These are phyloP conservation scores for Clarireedia sp. DNA, from an alignment of 2,329 filamentous ascomycete species.

Conservation along the genomic window DNA sequence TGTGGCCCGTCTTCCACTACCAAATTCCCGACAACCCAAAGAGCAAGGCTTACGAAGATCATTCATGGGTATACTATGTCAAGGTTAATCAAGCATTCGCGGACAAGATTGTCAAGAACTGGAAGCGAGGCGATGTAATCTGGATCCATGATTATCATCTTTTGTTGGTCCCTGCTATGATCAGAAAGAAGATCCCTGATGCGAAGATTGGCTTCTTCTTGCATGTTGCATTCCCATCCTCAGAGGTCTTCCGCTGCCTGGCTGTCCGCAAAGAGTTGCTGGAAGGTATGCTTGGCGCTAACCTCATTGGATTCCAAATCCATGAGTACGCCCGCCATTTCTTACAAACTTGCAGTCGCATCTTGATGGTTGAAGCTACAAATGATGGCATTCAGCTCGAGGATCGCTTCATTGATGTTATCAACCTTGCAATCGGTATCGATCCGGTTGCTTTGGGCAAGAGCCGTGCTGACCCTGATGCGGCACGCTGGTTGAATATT, in stretches of 20 bases:
- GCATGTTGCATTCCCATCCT: constrained; percentile 91
- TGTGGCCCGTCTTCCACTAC: constrained; percentile 98
- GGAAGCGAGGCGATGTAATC: constrained; percentile 86
- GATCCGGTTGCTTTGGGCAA: constrained; percentile 68
- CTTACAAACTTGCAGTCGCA: constrained; percentile 85
- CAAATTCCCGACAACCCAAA: constrained; percentile 97
- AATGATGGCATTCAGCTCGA: constrained; percentile 84
- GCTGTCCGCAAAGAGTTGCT: constrained; percentile 80
- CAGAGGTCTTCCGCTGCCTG: constrained; percentile 89
- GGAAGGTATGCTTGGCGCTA: constrained; percentile 87
- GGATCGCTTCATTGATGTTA: constrained; percentile 86
- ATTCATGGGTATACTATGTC: constrained; percentile 93
- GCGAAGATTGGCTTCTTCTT: constrained; percentile 95
- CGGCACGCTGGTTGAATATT: constrained; percentile 69
- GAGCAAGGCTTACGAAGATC: constrained; percentile 95
- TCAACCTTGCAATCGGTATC: constrained; percentile 81
- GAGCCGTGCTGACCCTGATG: constrained; percentile 64
- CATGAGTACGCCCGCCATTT: constrained; percentile 92
- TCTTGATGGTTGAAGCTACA: constrained; percentile 84
- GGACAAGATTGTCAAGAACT: constrained; percentile 80
- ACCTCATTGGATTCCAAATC: constrained; percentile 89
- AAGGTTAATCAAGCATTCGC: constrained; percentile 90
- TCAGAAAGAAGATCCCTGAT: constrained; percentile 82
- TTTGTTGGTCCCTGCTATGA: constrained; percentile 78
- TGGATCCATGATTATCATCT: constrained; percentile 97